Base-by-base conservation (phyloP, 257 asterid genomes). In the Euphrasia confusa region DNA sequence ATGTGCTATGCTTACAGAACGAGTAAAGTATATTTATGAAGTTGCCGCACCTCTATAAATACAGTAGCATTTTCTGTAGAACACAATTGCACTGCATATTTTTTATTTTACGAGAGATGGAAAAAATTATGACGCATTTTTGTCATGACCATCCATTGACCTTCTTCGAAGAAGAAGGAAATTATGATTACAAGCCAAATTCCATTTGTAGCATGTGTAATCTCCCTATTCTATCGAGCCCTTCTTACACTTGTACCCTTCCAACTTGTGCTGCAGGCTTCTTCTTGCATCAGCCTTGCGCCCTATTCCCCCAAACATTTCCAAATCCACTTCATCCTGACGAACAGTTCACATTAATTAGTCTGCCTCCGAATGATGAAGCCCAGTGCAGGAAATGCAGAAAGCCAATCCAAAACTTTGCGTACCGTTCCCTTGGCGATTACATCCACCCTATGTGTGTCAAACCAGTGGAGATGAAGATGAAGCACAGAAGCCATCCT, bases 351-450 rank as follows among this genome's bases (percentile, higher is more conserved):
- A 21, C 24, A 21, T 0, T 1, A 44, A 12, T 44, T 44, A 44
- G 3, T 2, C 1, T 3, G 1, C 15, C 1, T 0, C 15, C 50
- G 1, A 3, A 44, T 0, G 6, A 1, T 13, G 2, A 0, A 21
- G 1, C 15, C 15, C 0, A 44, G 6, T 44, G 50, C 50, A 12
- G 2, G 1, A 11, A 44, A 44, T 44, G 17, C 50, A 3, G 1
- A 1, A 12, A 2, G 12, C 15, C 17, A 6, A 10, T 11, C 50
- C 50, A 44, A 2, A 44, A 44, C 50, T 44, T 44, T 15, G 3
- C 15, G 15, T 44, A 44, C 50, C 2, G 5, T 1, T 10, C 1
- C 2, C 5, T 0, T 10, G 2, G 5, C 4, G 7, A 5, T 0
- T 39, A 42, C 12, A 1, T 42, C 49, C 50, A 44, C 50, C 50